Conservation (phyloP, 768 basidiomycete species). For the Zangia roseola region DNA sequence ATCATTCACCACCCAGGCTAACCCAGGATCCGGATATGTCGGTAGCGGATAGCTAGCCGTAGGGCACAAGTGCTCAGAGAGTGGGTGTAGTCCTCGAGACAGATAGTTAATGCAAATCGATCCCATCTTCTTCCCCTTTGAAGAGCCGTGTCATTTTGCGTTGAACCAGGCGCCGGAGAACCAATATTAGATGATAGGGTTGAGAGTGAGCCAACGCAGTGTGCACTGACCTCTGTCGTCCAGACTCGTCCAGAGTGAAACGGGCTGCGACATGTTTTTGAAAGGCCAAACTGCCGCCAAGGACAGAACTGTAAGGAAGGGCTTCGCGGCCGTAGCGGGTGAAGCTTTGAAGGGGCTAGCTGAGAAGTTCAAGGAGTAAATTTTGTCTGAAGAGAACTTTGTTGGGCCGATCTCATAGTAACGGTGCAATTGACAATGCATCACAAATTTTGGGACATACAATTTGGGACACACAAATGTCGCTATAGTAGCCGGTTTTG, state of each 20-base stretch:
- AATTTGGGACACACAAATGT: too few relatives aligned
- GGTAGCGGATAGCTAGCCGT: slow-evolving; percentile 61
- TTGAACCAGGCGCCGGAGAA: background rate
- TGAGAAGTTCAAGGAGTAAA: slow-evolving; percentile 38
- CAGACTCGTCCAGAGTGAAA: slow-evolving; percentile 93
- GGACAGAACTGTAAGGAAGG: slow-evolving; percentile 62
- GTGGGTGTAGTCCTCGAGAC: slow-evolving; percentile 67
- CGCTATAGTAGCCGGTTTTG: too few relatives aligned
- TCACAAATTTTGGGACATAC: too few relatives aligned
- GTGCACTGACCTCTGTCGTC: slow-evolving; percentile 81
- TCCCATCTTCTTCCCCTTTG: slow-evolving; percentile 43
- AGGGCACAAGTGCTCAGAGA: slow-evolving; percentile 51
- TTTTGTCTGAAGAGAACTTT: slow-evolving; percentile 22
- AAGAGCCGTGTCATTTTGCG: background rate
- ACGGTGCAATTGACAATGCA: too few relatives aligned
- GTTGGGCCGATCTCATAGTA: slow-evolving; percentile 25
- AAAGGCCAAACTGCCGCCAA: slow-evolving; percentile 83
- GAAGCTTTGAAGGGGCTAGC: slow-evolving; percentile 24
- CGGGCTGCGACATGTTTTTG: slow-evolving; percentile 83
- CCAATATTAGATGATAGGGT: slow-evolving; percentile 33
- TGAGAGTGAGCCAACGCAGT: slow-evolving; percentile 42
- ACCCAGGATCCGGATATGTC: slow-evolving; percentile 17
- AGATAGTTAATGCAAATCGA: slow-evolving; percentile 60
- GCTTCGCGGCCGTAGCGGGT: slow-evolving; percentile 2
- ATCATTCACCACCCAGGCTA: slow-evolving; percentile 67